phyloP scores from a whole-genome alignment of 345 rosid genomes.

The Brassica rapa region DNA sequence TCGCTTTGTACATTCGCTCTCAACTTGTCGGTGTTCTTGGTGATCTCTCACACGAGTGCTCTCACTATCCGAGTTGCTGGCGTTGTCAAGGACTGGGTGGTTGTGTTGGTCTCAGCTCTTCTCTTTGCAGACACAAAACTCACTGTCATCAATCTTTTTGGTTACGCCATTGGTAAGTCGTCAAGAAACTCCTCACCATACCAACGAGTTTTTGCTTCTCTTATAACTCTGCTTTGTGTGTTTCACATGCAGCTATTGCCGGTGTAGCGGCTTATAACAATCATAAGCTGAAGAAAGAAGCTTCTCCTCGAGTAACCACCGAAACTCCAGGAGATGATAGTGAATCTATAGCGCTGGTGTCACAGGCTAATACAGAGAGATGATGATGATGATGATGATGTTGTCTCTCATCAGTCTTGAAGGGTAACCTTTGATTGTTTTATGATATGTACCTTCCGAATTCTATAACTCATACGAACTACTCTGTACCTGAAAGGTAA shows the following conservation, averaged over 20 bases:
- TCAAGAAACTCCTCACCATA: not conserved
- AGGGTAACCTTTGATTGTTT: constrained; percentile 37
- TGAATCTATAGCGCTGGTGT: constrained; percentile 51
- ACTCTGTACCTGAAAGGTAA: constrained; percentile 23
- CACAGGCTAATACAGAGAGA: constrained; percentile 40
- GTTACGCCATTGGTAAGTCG: constrained; percentile 82
- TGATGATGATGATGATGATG: constrained; percentile 34
- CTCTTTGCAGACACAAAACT: constrained; percentile 91
- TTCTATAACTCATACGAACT: constrained; percentile 29
- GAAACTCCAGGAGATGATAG: constrained; percentile 38
- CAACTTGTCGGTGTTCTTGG: constrained; percentile 93
- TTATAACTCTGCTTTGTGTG: not conserved
- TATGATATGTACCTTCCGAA: constrained; percentile 23
- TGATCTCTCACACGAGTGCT: constrained; percentile 97
- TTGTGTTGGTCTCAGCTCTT: constrained; percentile 86
- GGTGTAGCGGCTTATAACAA: constrained; percentile 97
- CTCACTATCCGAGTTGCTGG: constrained; percentile 99
- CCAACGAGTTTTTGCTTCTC: not conserved
- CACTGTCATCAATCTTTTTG: constrained; percentile 77
- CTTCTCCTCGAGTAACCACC: constrained; percentile 49
- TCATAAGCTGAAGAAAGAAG: constrained; percentile 84
- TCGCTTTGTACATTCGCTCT: constrained; percentile 93
- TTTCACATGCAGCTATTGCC: constrained; percentile 61
- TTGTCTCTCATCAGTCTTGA: constrained; percentile 30
- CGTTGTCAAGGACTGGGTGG: constrained; percentile 99